Evolutionary conservation across 345 rosid species (phyloP), one percentile per base, ranked within the genome.

Genomic region (Populus ilicifolia): DNA sequence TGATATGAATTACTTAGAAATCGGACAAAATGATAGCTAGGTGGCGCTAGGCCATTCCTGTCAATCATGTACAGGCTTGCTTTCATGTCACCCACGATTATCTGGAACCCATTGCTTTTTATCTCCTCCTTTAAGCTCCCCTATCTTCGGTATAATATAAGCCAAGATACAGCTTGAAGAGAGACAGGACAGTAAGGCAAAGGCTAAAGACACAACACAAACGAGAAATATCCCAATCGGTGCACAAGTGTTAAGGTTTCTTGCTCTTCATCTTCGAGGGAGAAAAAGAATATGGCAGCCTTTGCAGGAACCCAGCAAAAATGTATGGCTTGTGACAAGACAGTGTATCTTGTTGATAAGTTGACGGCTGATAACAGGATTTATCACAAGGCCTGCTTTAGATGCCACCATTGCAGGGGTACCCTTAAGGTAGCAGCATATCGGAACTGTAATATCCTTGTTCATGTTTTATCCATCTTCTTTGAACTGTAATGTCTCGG

Each of bases 261-360:
- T 23, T n/a, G 64, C 64, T 59, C 64, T 23, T 5, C 50, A 36
- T 43, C 29, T 20, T 48, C 11, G 6, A 68, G 67, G 35, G 25
- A 20, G 13, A 9, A 5, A 30, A 67, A 18, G 11, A 11, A 5
- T 14, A 81, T 85, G 90, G 86, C 89, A 21, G 46, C 83, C 1
- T 86, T 89, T 44, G 86, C 81, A 52, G 88, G 89, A 36, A 85
- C 88, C 20, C 89, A 84, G 73, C 89, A 89, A 61, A 90, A 87
- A 84, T 89, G 92, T 77, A 83, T 50, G 77, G 89, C 90, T 17
- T 90, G 94, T 81, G 84, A 85, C 27, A 90, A 83, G 71, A 89
- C 92, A 2, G 90, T 90, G 66, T 90, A 90, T 79, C 81, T 87
- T 74, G 94, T 90, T 9, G 94, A 89, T 41, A 89, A 86, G 78